These are phyloP conservation scores for Clitopilus passeckerianus DNA, from an alignment of 768 basidiomycete genomes.

Conservation along the genomic window DNA sequence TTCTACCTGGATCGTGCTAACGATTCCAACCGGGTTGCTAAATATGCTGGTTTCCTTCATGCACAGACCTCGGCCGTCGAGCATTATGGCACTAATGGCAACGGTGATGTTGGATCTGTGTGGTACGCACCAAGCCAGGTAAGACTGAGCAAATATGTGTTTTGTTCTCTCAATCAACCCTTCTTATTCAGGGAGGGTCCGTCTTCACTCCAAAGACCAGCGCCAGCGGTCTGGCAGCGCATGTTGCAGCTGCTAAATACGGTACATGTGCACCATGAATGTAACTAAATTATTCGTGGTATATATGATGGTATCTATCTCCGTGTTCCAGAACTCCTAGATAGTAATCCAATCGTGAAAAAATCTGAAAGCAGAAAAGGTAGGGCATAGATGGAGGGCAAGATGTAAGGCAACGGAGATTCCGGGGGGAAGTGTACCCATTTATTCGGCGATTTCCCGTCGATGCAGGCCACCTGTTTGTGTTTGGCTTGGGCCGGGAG, in stretches of 20 bases:
- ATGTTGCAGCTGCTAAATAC: conserved; percentile 38
- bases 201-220: conserved; percentile 40
- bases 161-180: neutral
- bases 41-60: conserved; percentile 35
- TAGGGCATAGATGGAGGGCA: conserved; percentile 1
- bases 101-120: conserved; percentile 38
- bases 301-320: conserved; percentile 9
- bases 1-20: conserved; percentile 44
- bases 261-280: conserved; percentile 25
- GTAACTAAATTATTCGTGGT: conserved; percentile 3
- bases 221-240: conserved; percentile 36
- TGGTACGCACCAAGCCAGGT: conserved; percentile 41
- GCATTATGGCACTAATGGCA: conserved; percentile 35
- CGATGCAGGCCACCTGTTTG: neutral
- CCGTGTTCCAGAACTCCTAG: conserved; percentile 6
- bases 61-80: conserved; percentile 37
- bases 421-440: neutral
- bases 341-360: conserved; percentile 9
- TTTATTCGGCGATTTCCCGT: neutral
- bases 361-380: neutral
- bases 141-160: neutral
- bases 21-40: conserved; percentile 33
- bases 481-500: conserved; percentile 13
- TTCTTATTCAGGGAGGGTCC: conserved; percentile 28
- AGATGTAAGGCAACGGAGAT: neutral